phyloP scores from a whole-genome alignment of 2,329 filamentous ascomycete species.

The Aspergillus udagawae region DNA sequence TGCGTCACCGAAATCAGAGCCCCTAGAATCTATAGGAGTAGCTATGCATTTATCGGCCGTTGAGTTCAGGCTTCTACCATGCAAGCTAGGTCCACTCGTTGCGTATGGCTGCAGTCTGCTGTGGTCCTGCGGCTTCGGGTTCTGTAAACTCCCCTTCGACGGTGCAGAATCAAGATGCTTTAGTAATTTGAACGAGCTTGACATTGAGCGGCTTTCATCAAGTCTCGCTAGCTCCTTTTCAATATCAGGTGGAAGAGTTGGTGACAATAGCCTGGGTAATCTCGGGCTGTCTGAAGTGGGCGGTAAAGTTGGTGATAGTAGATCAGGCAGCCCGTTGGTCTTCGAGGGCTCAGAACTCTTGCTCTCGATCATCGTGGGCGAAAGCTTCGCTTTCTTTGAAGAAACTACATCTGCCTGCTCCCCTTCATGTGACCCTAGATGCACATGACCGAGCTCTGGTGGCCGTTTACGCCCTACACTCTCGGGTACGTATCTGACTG shows the following conservation, averaged over 20 bases:
- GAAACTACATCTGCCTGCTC: conserved; percentile 24
- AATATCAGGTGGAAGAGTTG: conserved; percentile 54
- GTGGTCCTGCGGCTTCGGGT: conserved; percentile 11
- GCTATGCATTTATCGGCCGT: conserved; percentile 9
- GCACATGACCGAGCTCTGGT: conserved; percentile 19
- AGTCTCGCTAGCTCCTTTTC: conserved; percentile 49
- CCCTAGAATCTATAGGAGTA: conserved; percentile 5
- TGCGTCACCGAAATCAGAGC: conserved; percentile 5
- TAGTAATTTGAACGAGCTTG: conserved; percentile 15
- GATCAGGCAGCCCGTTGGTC: conserved; percentile 29
- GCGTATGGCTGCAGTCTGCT: conserved; percentile 16
- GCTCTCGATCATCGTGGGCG: conserved; percentile 31
- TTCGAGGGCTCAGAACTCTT: conserved; percentile 21
- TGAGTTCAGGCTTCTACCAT: conserved; percentile 7
- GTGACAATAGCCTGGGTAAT: conserved; percentile 54
- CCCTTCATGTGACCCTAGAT: conserved; percentile 9
- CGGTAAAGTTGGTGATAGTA: conserved; percentile 40
- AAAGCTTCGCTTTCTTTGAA: conserved; percentile 40
- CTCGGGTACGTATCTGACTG: conserved; percentile 11
- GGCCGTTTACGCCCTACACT: conserved; percentile 26
- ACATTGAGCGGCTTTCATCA: conserved; percentile 29
- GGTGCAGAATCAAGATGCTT: conserved; percentile 13
- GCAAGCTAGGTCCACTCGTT: conserved; percentile 10
- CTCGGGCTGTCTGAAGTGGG: conserved; percentile 37
- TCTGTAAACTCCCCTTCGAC: conserved; percentile 18